Evolutionary conservation across 2,329 filamentous ascomycete genomes (phyloP).

Genomic region (Aureobasidium lini): DNA sequence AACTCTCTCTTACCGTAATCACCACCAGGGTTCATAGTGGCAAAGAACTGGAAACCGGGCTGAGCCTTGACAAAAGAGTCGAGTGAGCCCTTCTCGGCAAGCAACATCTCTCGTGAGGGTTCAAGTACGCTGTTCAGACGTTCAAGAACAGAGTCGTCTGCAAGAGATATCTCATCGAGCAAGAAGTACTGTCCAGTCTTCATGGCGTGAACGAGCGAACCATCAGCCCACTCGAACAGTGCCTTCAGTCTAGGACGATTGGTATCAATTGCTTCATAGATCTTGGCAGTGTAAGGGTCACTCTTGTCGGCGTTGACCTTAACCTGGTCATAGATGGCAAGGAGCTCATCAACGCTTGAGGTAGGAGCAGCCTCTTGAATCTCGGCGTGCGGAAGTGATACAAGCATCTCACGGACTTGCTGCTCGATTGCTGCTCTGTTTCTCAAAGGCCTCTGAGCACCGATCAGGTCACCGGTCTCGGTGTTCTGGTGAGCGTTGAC

Average conservation of each 20-base stretch:
- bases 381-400: slow-evolving; percentile 24
- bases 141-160: slow-evolving; percentile 94
- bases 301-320: slow-evolving; percentile 32
- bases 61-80: slow-evolving; percentile 71
- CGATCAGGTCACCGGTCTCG: slow-evolving; percentile 94
- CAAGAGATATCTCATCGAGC: slow-evolving; percentile 93
- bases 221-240: slow-evolving; percentile 94
- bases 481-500: slow-evolving; percentile 98
- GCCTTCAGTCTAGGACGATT: slow-evolving; percentile 64
- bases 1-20: slow-evolving; percentile 98
- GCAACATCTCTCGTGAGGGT: slow-evolving; percentile 71
- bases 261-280: slow-evolving; percentile 30
- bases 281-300: slow-evolving; percentile 14
- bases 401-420: slow-evolving; percentile 56
- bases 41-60: slow-evolving; percentile 86
- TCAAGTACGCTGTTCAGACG: slow-evolving; percentile 95
- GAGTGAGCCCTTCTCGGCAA: slow-evolving; percentile 87
- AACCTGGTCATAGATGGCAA: slow-evolving; percentile 49
- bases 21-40: slow-evolving; percentile 98
- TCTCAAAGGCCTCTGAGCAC: slow-evolving; percentile 83
- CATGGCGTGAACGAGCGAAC: slow-evolving; percentile 91
- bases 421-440: slow-evolving; percentile 71
- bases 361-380: slow-evolving; percentile 19
- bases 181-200: slow-evolving; percentile 82
- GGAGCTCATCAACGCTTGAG: slow-evolving; percentile 46